phyloP scores from a whole-genome alignment of 108 stramenopile species.

The Nitzschia sp. region DNA sequence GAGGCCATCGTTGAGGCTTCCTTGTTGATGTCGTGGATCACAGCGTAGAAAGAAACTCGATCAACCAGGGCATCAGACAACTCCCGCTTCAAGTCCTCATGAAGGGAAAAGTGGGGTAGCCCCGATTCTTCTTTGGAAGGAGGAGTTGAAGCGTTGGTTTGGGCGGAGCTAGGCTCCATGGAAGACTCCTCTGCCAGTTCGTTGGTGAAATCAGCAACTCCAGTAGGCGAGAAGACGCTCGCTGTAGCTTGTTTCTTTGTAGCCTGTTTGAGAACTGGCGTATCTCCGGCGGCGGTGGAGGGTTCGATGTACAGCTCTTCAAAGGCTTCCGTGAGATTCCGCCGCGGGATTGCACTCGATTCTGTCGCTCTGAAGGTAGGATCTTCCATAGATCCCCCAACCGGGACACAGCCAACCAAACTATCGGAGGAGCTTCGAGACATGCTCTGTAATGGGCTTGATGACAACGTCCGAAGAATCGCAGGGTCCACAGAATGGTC shows the following conservation, averaged over 20 bases:
- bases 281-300: conserved; percentile 5
- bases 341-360: conserved; percentile 36
- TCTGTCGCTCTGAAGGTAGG: conserved; percentile 7
- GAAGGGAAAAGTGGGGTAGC: conserved; percentile 55
- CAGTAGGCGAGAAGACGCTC: conserved; percentile 46
- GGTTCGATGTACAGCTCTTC: conserved; percentile 46
- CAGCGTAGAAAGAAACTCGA: conserved; percentile 75
- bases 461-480: conserved; percentile 15
- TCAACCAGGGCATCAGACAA: conserved; percentile 66
- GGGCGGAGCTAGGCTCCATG: background rate
- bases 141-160: conserved; percentile 3
- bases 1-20: conserved; percentile 67
- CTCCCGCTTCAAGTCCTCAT: conserved; percentile 53
- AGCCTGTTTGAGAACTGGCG: conserved; percentile 11
- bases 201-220: conserved; percentile 34
- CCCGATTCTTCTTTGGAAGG: background rate
- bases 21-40: conserved; percentile 87
- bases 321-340: conserved; percentile 59
- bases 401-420: background rate
- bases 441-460: conserved; percentile 8
- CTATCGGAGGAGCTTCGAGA: background rate
- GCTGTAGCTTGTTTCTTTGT: background rate
- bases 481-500: conserved; percentile 9
- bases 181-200: background rate
- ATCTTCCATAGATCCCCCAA: background rate